Evolutionary conservation across 2,329 filamentous ascomycete genomes (phyloP), one percentile per base, ranked within the genome.

Genomic region (Sporothrix inflata): DNA sequence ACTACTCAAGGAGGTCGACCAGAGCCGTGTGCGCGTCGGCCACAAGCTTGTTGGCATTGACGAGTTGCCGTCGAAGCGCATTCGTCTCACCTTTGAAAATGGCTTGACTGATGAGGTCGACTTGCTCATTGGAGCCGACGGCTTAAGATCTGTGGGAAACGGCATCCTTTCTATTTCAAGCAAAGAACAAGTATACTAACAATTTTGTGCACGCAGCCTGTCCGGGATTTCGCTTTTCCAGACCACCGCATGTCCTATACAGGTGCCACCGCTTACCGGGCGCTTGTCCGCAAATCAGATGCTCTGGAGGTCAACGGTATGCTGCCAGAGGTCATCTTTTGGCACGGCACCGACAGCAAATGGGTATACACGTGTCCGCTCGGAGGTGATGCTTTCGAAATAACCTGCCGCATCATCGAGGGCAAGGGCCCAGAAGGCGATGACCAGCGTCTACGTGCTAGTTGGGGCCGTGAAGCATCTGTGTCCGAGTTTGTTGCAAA

Each of bases 121-220:
- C 74, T 75, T 88, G 0, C 80, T 87, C 0, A 80, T 88, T 3
- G 86, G 85, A 0, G 86, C 84, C 3, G 85, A 88, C 75, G 84
- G 86, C 1, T 86, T 87, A 68, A 81, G 84, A 74, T 86, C 85
- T 70, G 69, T 71, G 63, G 19, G 63, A 14, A 1, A 16, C 24
- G n/a, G n/a, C 24, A n/a, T 1, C 21, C 16, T 38, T 16, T 24
- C 8, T 30, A 19, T 30, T 11, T 5, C 1, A 14, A n/a, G n/a
- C n/a, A n/a, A n/a, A n/a, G n/a, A n/a, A 11, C 4, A 2, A 1
- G 12, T 63, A 12, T 12, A 5, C 61, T 53, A 9, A 60, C 21
- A 8, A 49, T 5, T 30, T 12, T 61, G 8, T 42, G 19, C 34
- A 21, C n/a, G 4, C n/a, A 72, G 57, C 49, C 34, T 2, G 72